Base-by-base conservation (phyloP, 2,329 filamentous ascomycete genomes). In the Hysterium pulicare region DNA sequence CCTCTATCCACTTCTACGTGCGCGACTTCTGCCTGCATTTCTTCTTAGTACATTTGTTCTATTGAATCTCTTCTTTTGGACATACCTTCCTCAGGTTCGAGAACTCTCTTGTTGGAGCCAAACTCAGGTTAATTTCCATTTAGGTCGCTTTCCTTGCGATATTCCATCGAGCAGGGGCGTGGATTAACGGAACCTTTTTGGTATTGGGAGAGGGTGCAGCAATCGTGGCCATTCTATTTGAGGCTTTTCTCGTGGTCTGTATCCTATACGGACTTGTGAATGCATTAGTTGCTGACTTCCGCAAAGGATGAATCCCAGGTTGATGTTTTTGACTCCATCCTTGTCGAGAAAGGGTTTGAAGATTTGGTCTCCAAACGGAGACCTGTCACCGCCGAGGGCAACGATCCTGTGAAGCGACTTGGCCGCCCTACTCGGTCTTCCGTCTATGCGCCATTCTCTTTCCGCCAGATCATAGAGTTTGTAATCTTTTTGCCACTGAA, bases 51-150 rank as follows among this genome's bases (percentile, higher is more conserved):
- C 84, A 11, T 81, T 93, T 41, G 86, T 96, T 11, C 87, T 95
- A 48, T 72, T 83, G n/a, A 74, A 94, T 16, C 80, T 97, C 16
- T 97, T 97, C 67, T 75, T 88, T 10, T 94, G 93, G 67, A 76
- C 88, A 1, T 97, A 95, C 55, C 70, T 96, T 2, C 91, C 91
- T 0, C 88, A 97, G 62, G 89, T 89, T n/a, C n/a, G n/a, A n/a
- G n/a, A n/a, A n/a, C n/a, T n/a, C n/a, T n/a, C n/a, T n/a, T n/a
- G n/a, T n/a, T n/a, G n/a, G n/a, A n/a, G n/a, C n/a, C n/a, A n/a
- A n/a, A n/a, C n/a, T n/a, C n/a, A n/a, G n/a, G n/a, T n/a, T n/a
- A n/a, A n/a, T n/a, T n/a, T n/a, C n/a, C n/a, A n/a, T n/a, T n/a
- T n/a, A n/a, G n/a, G n/a, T n/a, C 42, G 87, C 87, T 1, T 87